Percentiles rank a stretch among this genome's conserved stretches.
Conservation (phyloP, 2,329 filamentous ascomycete species). For the Colletotrichum aenigma region DNA sequence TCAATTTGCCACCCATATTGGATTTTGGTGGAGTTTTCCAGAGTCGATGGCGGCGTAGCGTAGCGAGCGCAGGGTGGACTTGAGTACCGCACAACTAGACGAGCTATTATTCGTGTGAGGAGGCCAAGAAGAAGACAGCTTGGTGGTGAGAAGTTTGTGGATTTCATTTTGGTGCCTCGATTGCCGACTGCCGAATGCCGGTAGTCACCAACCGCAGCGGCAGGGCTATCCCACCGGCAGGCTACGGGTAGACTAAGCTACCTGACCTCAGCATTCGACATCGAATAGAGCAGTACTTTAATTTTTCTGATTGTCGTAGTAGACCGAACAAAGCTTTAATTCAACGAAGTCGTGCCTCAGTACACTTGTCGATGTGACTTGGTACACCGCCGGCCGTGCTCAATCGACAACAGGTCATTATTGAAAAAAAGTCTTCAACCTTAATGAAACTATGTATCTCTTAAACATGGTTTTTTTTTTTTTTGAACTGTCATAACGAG, state of each 20-base stretch:
- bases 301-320: fast-evolving
- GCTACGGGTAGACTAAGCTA: neutral
- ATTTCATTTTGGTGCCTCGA: neutral
- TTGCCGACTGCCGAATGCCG: neutral
- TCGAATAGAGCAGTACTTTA: fast-evolving
- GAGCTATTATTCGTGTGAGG: fast-evolving
- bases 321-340: neutral
- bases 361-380: fast-evolving
- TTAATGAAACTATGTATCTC: no score
- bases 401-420: no score
- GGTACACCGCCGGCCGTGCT: neutral
- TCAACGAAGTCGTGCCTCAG: fast-evolving
- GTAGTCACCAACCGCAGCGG: neutral
- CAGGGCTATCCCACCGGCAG: neutral
- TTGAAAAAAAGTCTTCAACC: no score
- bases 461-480: no score
- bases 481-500: no score
- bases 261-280: neutral
- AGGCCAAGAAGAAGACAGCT: neutral
- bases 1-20: neutral
- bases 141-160: neutral
- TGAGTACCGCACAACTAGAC: fast-evolving
- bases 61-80: neutral
- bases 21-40: neutral
- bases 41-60: no score